These are phyloP conservation scores for Pharus latifolius DNA, from an alignment of 176 grass and related monocot species.

Conservation along the genomic window DNA sequence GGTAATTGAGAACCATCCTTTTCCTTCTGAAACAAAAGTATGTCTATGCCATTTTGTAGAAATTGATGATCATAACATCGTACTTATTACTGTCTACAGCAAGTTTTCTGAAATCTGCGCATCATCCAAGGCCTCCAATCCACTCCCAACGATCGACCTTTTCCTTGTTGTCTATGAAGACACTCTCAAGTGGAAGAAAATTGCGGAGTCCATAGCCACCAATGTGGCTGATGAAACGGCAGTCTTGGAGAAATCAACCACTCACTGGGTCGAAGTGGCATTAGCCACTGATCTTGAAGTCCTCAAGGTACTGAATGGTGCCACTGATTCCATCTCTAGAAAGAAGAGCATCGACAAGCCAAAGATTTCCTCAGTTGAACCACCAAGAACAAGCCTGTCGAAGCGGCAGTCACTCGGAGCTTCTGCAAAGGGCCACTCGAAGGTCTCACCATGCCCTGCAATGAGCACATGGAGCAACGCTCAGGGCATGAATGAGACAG, in stretches of 20 bases:
- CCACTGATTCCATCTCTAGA: slow-evolving; percentile 15
- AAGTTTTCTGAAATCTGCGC: slow-evolving; percentile 69
- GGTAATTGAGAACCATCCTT: slow-evolving; percentile 10
- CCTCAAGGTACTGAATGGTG: slow-evolving; percentile 41
- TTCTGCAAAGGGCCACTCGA: slow-evolving; percentile 31
- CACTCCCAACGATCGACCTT: slow-evolving; percentile 49
- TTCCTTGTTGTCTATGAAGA: slow-evolving; percentile 68
- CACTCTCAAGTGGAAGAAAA: slow-evolving; percentile 38
- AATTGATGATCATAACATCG: background rate
- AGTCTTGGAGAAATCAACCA: slow-evolving; percentile 21
- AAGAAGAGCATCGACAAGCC: slow-evolving; percentile 21
- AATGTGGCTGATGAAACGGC: slow-evolving; percentile 15
- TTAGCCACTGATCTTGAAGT: slow-evolving; percentile 76
- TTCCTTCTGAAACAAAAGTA: background rate
- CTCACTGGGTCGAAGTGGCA: slow-evolving; percentile 70
- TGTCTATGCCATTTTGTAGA: background rate
- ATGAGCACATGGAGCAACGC: slow-evolving; percentile 34
- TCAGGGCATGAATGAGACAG: slow-evolving; percentile 37
- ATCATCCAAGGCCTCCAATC: slow-evolving; percentile 35
- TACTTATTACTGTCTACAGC: slow-evolving; percentile 23
- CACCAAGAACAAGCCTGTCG: slow-evolving; percentile 38
- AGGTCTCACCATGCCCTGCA: slow-evolving; percentile 1
- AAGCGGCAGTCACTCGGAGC: slow-evolving; percentile 36
- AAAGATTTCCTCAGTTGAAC: slow-evolving; percentile 10
- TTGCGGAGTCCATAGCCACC: slow-evolving; percentile 20